phyloP scores from a whole-genome alignment of 345 rosid genomes.

The Populus deltoides region DNA sequence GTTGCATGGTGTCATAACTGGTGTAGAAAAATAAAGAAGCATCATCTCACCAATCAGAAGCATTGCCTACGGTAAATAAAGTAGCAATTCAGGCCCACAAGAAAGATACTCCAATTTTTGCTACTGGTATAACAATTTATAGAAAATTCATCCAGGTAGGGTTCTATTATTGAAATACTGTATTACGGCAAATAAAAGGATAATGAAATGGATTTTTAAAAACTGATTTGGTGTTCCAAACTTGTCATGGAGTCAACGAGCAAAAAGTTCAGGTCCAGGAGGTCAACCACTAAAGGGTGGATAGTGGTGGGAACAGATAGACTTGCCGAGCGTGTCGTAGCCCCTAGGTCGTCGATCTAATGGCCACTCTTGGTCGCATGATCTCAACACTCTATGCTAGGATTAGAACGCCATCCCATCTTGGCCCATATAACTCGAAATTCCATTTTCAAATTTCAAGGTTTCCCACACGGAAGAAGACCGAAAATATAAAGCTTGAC shows the following conservation, averaged over 20 bases:
- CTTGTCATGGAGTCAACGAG: conserved; percentile 12
- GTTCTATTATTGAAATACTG: background rate
- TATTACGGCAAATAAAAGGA: background rate
- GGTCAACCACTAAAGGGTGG: conserved; percentile 23
- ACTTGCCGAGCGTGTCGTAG: background rate
- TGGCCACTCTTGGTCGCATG: background rate
- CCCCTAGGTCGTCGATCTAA: background rate
- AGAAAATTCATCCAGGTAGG: background rate
- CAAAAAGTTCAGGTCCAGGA: conserved; percentile 2
- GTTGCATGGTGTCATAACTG: background rate
- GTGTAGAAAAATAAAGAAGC: background rate
- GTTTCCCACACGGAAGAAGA: background rate
- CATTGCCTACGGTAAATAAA: background rate
- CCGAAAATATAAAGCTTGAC: conserved; percentile 1
- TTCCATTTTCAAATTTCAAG: background rate
- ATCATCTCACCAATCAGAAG: conserved; percentile 24
- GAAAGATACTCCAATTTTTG: background rate
- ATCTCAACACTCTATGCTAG: background rate
- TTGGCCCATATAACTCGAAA: background rate
- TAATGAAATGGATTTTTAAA: background rate
- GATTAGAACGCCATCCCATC: background rate
- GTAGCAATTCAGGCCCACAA: background rate
- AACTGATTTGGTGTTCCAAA: background rate
- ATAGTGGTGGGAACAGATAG: background rate
- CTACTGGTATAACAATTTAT: background rate